Conservation (phyloP, 164 flowering plant species). For the Amborella trichopoda region DNA sequence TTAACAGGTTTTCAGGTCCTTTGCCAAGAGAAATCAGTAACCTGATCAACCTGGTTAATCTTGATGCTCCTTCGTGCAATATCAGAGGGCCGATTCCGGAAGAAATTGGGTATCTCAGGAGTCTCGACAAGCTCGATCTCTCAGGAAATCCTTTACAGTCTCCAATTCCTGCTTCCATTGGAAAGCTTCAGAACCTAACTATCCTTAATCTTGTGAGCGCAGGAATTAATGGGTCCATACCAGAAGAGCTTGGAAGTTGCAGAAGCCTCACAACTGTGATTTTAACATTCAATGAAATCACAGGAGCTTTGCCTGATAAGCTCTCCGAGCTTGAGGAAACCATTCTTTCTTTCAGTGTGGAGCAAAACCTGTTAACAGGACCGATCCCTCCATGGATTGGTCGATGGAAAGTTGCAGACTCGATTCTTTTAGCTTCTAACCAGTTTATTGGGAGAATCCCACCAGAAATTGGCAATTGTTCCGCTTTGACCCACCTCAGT, state of each 20-base stretch:
- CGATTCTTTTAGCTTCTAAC: constrained; percentile 44
- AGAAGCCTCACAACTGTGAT: constrained; percentile 32
- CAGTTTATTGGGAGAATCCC: constrained; percentile 48
- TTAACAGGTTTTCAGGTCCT: constrained; percentile 45
- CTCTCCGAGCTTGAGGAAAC: constrained; percentile 38
- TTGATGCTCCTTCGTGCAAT: constrained; percentile 33
- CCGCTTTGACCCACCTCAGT: constrained; percentile 33
- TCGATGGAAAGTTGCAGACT: constrained; percentile 35
- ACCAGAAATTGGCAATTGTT: constrained; percentile 58
- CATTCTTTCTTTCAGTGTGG: constrained; percentile 44
- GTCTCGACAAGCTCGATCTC: constrained; percentile 41
- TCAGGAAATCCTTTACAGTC: constrained; percentile 56
- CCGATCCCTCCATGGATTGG: constrained; percentile 66
- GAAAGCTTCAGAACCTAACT: constrained; percentile 36
- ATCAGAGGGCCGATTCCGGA: constrained; percentile 65
- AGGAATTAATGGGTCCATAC: constrained; percentile 54
- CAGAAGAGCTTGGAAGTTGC: constrained; percentile 55
- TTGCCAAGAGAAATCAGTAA: constrained; percentile 52
- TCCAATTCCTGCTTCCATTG: constrained; percentile 43
- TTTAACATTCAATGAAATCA: constrained; percentile 57
- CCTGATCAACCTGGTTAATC: constrained; percentile 25
- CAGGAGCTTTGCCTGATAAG: constrained; percentile 53
- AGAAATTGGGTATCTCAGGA: constrained; percentile 24
- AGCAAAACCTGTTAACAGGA: constrained; percentile 56
- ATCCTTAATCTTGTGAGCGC: constrained; percentile 35